Percentiles rank a stretch among this genome's conserved stretches.
Conservation (phyloP, 345 rosid species). For the Triadica sebifera region DNA sequence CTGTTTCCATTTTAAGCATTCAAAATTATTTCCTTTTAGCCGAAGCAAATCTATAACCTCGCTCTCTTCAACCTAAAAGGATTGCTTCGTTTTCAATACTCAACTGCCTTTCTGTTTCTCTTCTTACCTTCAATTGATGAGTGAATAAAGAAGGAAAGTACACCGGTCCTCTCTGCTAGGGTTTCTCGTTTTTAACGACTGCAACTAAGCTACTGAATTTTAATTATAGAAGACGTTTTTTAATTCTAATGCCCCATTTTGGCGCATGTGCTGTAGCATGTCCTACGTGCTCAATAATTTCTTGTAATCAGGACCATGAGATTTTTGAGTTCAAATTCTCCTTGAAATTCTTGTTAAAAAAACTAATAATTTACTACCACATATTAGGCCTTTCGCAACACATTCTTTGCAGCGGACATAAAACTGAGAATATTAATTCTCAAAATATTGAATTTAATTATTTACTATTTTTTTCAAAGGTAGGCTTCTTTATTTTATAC, state of each 20-base stretch:
- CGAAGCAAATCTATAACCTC: neutral
- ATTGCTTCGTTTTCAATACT: neutral
- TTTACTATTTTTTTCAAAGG: no score
- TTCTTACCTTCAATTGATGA: neutral
- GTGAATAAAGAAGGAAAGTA: neutral
- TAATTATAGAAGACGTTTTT: neutral
- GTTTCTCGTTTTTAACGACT: slow-evolving; percentile 8
- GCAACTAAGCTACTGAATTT: neutral
- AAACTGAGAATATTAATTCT: no score
- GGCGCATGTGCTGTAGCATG: neutral
- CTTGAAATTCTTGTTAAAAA: no score
- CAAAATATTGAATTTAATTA: no score
- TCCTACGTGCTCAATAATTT: neutral
- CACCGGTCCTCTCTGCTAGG: neutral
- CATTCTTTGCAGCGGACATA: no score
- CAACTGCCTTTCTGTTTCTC: slow-evolving; percentile 4
- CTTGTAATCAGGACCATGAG: neutral
- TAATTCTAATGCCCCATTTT: neutral
- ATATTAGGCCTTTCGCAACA: no score
- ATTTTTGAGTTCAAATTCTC: no score
- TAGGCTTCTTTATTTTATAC: no score
- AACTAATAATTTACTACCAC: no score
- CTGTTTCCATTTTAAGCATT: slow-evolving; percentile 21
- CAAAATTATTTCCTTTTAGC: neutral
- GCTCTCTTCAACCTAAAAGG: slow-evolving; percentile 10